A percentile compares a stretch with the other conserved stretches of the same genome.
Conservation (phyloP, 495 filamentous ascomycete genomes). For the Penicillium soppii region DNA sequence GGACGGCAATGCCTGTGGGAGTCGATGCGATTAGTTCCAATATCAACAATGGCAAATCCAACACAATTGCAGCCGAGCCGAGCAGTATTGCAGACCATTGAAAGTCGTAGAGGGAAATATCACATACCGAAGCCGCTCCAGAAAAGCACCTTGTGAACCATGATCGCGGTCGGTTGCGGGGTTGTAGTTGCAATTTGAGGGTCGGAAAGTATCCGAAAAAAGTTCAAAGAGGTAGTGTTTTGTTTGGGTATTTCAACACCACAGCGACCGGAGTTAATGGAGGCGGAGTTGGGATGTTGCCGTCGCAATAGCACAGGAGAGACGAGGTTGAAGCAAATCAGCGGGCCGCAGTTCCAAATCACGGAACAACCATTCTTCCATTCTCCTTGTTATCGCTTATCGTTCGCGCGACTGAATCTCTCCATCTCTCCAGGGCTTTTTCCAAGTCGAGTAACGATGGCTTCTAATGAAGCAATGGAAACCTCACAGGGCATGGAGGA, state of each 20-base stretch:
- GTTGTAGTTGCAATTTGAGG: constrained; percentile 12
- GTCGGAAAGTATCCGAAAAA: constrained; percentile 10
- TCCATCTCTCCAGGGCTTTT: background rate
- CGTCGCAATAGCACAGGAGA: constrained; percentile 25
- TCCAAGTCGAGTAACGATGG: background rate
- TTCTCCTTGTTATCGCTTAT: constrained; percentile 28
- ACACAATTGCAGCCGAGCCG: background rate
- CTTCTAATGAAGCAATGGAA: constrained; percentile 37
- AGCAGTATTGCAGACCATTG: background rate
- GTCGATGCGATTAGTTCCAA: background rate
- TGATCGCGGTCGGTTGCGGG: constrained; percentile 21
- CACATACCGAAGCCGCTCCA: constrained; percentile 93
- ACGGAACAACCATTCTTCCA: constrained; percentile 30
- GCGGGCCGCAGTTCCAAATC: constrained; percentile 40
- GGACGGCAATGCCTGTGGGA: constrained; percentile 75
- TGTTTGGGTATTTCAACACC: constrained; percentile 12
- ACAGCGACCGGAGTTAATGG: constrained; percentile 18
- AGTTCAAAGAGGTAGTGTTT: constrained; percentile 5
- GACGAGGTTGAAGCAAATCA: constrained; percentile 44
- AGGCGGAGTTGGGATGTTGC: constrained; percentile 17
- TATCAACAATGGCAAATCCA: background rate
- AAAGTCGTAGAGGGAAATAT: constrained; percentile 2
- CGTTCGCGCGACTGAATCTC: constrained; percentile 20
- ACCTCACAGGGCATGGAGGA: constrained; percentile 37
- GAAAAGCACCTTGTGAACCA: constrained; percentile 86